phyloP scores from a whole-genome alignment of 2,329 filamentous ascomycete genomes.

The Calonectria honghensis region DNA sequence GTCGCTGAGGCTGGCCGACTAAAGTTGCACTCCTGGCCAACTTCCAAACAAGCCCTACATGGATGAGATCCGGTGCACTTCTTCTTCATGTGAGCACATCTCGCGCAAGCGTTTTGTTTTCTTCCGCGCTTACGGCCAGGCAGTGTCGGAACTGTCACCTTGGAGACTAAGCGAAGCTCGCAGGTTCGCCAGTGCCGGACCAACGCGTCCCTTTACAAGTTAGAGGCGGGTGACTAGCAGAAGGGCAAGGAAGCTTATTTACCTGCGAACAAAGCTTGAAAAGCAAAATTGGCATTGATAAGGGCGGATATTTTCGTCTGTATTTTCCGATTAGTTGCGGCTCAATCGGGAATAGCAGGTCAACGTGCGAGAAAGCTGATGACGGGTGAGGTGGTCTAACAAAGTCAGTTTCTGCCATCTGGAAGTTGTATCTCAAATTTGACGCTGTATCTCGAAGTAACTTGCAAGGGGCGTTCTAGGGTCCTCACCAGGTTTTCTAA shows the following conservation, averaged over 20 bases:
- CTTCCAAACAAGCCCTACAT: not conserved
- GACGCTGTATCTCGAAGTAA: too few species aligned
- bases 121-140: not conserved
- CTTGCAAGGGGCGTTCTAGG: not conserved
- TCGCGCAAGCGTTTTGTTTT: not conserved
- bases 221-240: not conserved
- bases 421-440: not conserved
- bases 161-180: conserved; percentile 4
- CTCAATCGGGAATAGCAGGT: not conserved
- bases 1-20: not conserved
- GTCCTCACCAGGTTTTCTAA: conserved; percentile 1
- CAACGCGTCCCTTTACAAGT: not conserved
- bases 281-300: conserved; percentile 20
- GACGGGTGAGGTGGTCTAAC: conserved; percentile 3
- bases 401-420: not conserved
- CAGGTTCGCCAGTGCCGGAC: conserved; percentile 14
- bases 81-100: conserved; percentile 11
- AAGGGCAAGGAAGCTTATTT: not conserved
- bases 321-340: not conserved
- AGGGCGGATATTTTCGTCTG: conserved; percentile 8
- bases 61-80: conserved; percentile 1
- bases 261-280: conserved; percentile 11
- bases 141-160: not conserved
- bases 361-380: conserved; percentile 4
- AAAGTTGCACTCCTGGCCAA: not conserved